phyloP scores from a whole-genome alignment of 2,329 filamentous ascomycete species.

The Ophiosphaerella herpotricha region DNA sequence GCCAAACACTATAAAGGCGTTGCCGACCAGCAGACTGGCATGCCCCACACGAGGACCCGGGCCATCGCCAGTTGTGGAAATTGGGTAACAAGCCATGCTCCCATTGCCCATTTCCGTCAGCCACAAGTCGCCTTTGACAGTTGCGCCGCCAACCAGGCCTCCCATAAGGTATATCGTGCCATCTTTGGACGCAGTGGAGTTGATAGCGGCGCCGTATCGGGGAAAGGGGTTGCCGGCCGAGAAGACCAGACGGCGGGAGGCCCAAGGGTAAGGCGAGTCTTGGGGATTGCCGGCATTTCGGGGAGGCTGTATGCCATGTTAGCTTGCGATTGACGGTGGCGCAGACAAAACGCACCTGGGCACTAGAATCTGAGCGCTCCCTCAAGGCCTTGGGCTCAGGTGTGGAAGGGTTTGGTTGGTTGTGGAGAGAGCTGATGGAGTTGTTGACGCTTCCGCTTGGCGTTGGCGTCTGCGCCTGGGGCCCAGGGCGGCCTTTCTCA shows the following conservation, averaged over 20 bases:
- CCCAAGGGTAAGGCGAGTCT: conserved; percentile 95
- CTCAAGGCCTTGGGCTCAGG: conserved; percentile 66
- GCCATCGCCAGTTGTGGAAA: conserved; percentile 89
- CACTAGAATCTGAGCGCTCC: conserved; percentile 60
- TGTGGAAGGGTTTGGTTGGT: conserved; percentile 62
- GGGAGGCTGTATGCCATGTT: conserved; percentile 23
- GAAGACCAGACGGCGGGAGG: conserved; percentile 84
- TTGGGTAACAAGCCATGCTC: conserved; percentile 86
- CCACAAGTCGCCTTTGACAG: conserved; percentile 96
- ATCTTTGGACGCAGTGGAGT: conserved; percentile 89
- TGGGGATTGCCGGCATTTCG: conserved; percentile 53
- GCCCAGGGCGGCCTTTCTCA: conserved; percentile 36
- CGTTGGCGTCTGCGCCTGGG: conserved; percentile 60
- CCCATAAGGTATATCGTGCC: conserved; percentile 98
- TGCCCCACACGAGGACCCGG: conserved; percentile 95
- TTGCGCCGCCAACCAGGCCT: conserved; percentile 90
- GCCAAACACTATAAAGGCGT: conserved; percentile 98
- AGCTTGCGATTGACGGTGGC: conserved; percentile 9
- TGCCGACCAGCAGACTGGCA: conserved; percentile 90
- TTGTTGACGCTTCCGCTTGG: conserved; percentile 73
- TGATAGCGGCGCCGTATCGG: conserved; percentile 95
- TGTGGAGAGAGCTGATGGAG: conserved; percentile 68
- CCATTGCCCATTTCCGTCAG: conserved; percentile 87
- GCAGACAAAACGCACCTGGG: conserved; percentile 53
- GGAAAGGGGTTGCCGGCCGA: conserved; percentile 90